phyloP scores from a whole-genome alignment of 2,329 filamentous ascomycete species.

The Boeremia exigua region DNA sequence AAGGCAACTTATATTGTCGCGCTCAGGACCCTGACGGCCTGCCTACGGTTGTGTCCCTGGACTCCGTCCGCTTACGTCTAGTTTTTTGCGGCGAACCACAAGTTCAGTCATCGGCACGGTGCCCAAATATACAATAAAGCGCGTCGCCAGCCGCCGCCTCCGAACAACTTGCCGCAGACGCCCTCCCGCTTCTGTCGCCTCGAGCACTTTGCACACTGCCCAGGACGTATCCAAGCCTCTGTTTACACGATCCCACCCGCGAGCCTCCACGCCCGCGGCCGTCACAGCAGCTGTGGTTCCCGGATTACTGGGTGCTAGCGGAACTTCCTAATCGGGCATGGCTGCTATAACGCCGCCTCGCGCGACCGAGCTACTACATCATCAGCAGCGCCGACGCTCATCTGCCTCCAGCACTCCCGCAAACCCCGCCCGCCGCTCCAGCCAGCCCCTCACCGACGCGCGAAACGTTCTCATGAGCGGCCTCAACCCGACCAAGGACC shows the following conservation, averaged over 20 bases:
- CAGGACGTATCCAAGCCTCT: neutral
- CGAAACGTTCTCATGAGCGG: slow-evolving; percentile 59
- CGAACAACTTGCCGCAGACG: slow-evolving; percentile 7
- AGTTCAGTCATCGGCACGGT: no score
- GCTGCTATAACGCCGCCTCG: slow-evolving; percentile 22
- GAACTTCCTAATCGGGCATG: slow-evolving; percentile 14
- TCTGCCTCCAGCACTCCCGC: slow-evolving; percentile 24
- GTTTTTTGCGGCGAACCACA: no score
- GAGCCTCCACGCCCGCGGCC: slow-evolving; percentile 1
- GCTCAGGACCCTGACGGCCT: neutral
- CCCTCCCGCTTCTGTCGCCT: neutral
- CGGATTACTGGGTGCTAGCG: slow-evolving; percentile 8
- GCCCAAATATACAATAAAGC: no score
- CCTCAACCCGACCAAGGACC: slow-evolving; percentile 35
- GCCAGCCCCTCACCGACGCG: slow-evolving; percentile 58
- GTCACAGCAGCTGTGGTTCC: slow-evolving; percentile 8
- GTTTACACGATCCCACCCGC: slow-evolving; percentile 1
- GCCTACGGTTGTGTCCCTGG: no score
- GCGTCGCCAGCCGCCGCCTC: neutral
- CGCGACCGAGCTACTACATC: slow-evolving; percentile 19
- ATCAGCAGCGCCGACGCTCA: slow-evolving; percentile 28
- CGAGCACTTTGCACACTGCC: neutral
- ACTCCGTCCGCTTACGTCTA: no score
- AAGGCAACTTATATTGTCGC: slow-evolving; percentile 8
- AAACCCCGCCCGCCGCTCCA: slow-evolving; percentile 36